Evolutionary conservation across 345 rosid genomes (phyloP).

Genomic region (Ceriops zippeliana): DNA sequence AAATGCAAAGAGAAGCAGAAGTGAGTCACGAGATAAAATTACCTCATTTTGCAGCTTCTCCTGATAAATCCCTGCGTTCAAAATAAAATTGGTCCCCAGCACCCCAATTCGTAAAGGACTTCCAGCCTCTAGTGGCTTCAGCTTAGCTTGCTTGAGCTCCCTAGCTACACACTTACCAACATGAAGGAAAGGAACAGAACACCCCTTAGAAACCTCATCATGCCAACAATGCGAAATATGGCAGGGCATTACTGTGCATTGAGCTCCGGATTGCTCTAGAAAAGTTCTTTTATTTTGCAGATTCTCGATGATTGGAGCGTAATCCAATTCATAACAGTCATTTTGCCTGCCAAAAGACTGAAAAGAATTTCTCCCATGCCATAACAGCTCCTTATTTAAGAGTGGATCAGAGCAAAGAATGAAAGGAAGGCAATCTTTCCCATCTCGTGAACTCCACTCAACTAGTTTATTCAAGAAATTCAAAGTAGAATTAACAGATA

Average conservation of each 20-base stretch:
- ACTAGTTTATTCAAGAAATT: constrained; percentile 56
- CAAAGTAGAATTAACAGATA: constrained; percentile 48
- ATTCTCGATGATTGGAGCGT: constrained; percentile 30
- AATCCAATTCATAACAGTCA: constrained; percentile 32
- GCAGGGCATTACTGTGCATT: constrained; percentile 50
- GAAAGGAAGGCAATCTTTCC: constrained; percentile 48
- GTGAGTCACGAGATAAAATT: constrained; percentile 11
- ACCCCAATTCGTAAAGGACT: constrained; percentile 47
- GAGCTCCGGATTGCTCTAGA: constrained; percentile 48
- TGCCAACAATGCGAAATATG: constrained; percentile 50
- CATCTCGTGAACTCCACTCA: constrained; percentile 46
- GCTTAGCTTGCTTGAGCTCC: constrained; percentile 46
- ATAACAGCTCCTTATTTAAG: constrained; percentile 48
- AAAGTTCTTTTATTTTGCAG: constrained; percentile 34
- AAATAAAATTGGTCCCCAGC: constrained; percentile 33
- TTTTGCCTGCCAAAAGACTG: constrained; percentile 35
- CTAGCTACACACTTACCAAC: constrained; percentile 51
- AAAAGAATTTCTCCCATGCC: constrained; percentile 42
- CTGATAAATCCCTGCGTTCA: constrained; percentile 48
- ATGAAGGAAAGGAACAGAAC: constrained; percentile 38
- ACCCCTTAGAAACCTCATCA: constrained; percentile 32
- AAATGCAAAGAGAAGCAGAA: constrained; percentile 5
- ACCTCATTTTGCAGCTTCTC: constrained; percentile 46
- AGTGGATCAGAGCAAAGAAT: constrained; percentile 71
- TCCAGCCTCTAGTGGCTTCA: constrained; percentile 53